Percentiles rank a stretch among this genome's conserved stretches.
These are phyloP conservation scores for Nakazawaea pomicola DNA, from an alignment of 805 yeast genomes.

Conservation along the genomic window DNA sequence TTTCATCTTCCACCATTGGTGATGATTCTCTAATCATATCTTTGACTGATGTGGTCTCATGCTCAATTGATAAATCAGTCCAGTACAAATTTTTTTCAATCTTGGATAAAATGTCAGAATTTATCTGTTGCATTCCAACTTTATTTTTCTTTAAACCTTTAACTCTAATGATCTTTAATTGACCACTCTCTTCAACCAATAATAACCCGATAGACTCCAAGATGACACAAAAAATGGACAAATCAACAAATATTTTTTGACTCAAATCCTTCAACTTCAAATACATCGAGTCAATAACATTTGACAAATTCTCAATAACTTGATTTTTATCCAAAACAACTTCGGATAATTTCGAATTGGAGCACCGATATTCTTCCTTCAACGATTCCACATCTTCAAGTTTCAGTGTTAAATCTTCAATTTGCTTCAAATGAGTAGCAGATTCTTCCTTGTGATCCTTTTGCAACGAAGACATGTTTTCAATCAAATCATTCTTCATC, in stretches of 20 bases:
- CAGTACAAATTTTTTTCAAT: conserved; percentile 12
- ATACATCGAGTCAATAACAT: conserved; percentile 20
- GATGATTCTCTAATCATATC: conserved; percentile 9
- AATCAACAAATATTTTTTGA: conserved; percentile 28
- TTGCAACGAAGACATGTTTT: conserved; percentile 65
- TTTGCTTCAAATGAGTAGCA: conserved; percentile 41
- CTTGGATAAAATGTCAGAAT: conserved; percentile 7
- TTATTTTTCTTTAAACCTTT: conserved; percentile 61
- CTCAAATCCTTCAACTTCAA: conserved; percentile 39
- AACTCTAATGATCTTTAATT: conserved; percentile 61
- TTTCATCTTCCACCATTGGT: not conserved
- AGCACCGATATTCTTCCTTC: conserved; percentile 34
- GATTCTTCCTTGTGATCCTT: conserved; percentile 52
- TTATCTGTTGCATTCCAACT: conserved; percentile 7
- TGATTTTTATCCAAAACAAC: conserved; percentile 21
- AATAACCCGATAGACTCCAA: conserved; percentile 77
- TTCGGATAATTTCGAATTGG: conserved; percentile 33
- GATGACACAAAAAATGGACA: conserved; percentile 48
- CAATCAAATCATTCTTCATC: conserved; percentile 60
- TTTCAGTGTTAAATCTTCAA: conserved; percentile 37
- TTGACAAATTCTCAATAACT: conserved; percentile 17
- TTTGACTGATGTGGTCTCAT: conserved; percentile 10
- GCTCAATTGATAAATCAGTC: conserved; percentile 10
- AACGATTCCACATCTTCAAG: conserved; percentile 47
- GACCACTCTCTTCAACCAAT: conserved; percentile 34